Base-by-base conservation (phyloP, 805 yeast species). In the Candida adriatica region DNA sequence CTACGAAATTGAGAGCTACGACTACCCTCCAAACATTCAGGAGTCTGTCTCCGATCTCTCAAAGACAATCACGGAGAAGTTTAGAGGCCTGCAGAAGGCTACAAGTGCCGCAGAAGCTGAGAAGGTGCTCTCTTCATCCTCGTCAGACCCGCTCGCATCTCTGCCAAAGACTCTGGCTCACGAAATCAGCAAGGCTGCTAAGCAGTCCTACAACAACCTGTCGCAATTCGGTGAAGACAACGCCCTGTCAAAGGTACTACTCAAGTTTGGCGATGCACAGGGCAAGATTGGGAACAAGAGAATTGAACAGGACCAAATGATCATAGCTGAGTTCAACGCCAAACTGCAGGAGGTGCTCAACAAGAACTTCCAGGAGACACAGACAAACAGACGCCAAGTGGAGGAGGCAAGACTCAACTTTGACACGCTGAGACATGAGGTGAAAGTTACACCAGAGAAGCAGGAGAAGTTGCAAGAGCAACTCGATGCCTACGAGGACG, bases 1-100 rank as follows among this genome's bases (percentile, higher is more conserved):
- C 25, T 83, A 74, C 50, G 85, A 72, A 48, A 73, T 79, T 39
- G 81, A 79, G 45, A 72, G 82, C 29, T 83, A 83, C 53, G 94
- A 83, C 53, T 82, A 80, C 48, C 94, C 94, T 16, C 90, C 92
- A 33, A 79, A 79, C 53, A 56, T 82, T 41, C 68, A 70, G 39
- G 90, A 83, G 45, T 73, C 82, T 27, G 63, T 75, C 16, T 61
- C 62, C 29, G 79, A 80, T 44, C 74, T 79, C 49, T 73, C 79
- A 22, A 70, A 73, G 44, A 58, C 75, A 5, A 53, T 78, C 28
- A 64, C 67, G 25, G 71, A 61, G 47, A 77, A 74, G 52, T 69
- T 76, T 41, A 63, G 62, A 31, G 79, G 75, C 32, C 66, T 78
- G 46, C 72, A 75, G 38, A 72, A 64, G 46, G 84, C 80, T n/a